A percentile compares a stretch with the other conserved stretches of the same genome.
Conservation (phyloP, 75 land plant species). For the Sequoiadendron giganteum region DNA sequence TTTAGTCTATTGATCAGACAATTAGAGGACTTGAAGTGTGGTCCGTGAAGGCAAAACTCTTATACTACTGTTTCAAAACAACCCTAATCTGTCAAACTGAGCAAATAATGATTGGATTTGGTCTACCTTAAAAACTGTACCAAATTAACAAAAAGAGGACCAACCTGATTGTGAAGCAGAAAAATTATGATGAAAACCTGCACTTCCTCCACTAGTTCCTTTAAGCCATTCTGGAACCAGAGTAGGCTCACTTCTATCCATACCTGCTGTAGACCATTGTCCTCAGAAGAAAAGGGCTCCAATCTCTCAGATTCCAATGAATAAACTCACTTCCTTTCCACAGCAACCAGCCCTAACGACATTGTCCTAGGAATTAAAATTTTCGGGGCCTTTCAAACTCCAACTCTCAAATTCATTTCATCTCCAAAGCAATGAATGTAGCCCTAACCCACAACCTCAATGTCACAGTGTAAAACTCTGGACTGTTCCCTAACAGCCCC, state of each 20-base stretch:
- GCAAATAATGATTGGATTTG: not conserved
- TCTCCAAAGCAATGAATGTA: not conserved
- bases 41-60: not conserved
- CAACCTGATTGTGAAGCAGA: constrained; percentile 12
- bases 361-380: not conserved
- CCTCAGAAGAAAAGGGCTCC: not conserved
- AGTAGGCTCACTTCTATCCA: constrained; percentile 79
- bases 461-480: not conserved
- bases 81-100: not conserved
- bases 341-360: not conserved
- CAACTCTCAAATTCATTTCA: not conserved
- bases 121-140: not conserved
- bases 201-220: constrained; percentile 42
- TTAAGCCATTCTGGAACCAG: constrained; percentile 81
- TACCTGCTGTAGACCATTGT: constrained; percentile 43
- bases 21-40: not conserved
- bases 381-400: not conserved
- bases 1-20: not conserved
- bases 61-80: not conserved
- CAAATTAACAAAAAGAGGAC: not conserved
- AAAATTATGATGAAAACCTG: constrained; percentile 19
- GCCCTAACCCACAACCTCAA: constrained; percentile 6
- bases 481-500: not conserved
- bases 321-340: not conserved
- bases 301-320: not conserved